A percentile compares a stretch with the other conserved stretches of the same genome.
phyloP scores from a whole-genome alignment of 495 filamentous ascomycete species.

The Trichoderma orchidacearum region DNA sequence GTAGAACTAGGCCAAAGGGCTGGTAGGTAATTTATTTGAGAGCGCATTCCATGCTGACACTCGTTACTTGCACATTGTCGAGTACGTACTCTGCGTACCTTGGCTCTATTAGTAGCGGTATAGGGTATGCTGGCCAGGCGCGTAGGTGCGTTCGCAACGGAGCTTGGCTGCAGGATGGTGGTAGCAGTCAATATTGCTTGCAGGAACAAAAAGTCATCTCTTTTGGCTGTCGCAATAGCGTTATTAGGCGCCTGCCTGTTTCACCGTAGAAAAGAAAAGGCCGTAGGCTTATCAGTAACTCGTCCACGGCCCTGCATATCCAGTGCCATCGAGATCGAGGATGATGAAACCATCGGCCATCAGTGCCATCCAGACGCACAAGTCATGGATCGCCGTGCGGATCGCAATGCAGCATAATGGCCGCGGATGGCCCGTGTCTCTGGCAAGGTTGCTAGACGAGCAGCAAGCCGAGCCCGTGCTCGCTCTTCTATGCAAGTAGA shows the following conservation, averaged over 20 bases:
- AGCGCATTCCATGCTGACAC: background rate
- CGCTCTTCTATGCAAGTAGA: background rate
- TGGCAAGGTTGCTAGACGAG: background rate
- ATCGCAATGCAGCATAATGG: background rate
- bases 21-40: background rate
- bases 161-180: no score
- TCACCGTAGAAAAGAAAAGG: background rate
- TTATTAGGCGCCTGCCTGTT: background rate
- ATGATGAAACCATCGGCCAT: background rate
- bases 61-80: background rate
- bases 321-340: background rate
- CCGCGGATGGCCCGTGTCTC: background rate
- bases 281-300: no score
- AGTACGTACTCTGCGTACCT: no score
- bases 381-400: background rate
- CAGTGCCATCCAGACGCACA: background rate
- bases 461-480: constrained; percentile 1
- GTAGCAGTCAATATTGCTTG: background rate
- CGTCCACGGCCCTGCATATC: background rate
- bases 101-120: no score
- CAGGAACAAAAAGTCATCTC: no score
- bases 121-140: no score
- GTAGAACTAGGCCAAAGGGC: background rate
- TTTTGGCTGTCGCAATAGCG: background rate
- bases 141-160: no score